Evolutionary conservation across 2,329 filamentous ascomycete genomes (phyloP), one percentile per base, ranked within the genome.

Genomic region (Fusarium sp.): DNA sequence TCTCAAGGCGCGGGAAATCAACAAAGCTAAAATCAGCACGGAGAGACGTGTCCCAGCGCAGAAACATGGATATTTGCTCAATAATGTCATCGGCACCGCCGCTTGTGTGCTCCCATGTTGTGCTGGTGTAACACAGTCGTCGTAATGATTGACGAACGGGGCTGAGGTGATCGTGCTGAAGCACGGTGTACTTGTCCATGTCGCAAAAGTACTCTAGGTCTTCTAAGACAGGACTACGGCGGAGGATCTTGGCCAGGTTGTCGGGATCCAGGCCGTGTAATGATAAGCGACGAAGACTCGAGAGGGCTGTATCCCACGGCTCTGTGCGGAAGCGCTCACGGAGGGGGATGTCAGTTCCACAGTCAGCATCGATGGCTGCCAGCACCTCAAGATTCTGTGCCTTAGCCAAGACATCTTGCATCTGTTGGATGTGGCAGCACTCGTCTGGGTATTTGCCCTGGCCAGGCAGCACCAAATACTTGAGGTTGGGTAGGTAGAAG

Each of bases 181-280:
- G 70, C 8, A 77, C 68, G 3, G 77, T 79, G 24, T 79, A 79
- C 52, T 79, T 79, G 56, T 79, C 75, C 77, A 79, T 78, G 24
- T 79, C 77, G 45, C 77, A 79, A 20, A 79, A 79, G 41, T 79
- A 79, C 45, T 79, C 77, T 2, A 79, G 59, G 6, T 79, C 77
- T 56, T 79, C 77, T 2, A 79, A 43, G 3, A 76, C 72, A 10
- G 77, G 77, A 33, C 76, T 79, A 6, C 75, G 75, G 3, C 65
- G 65, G 13, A 79, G 73, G 2, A 79, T 79, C 31, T 79, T 79
- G 52, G 64, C 75, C 14, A 79, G 61, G 37, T 78, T 79, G 5
- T 77, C 77, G 3, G 77, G 74, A 9, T 79, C 77, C 18, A 79
- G 31, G 8, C 77, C 77, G 35, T 79, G 77, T 9, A 79, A 64